These are phyloP conservation scores for Saturnispora mendoncae DNA, from an alignment of 805 yeast species.

Conservation along the genomic window DNA sequence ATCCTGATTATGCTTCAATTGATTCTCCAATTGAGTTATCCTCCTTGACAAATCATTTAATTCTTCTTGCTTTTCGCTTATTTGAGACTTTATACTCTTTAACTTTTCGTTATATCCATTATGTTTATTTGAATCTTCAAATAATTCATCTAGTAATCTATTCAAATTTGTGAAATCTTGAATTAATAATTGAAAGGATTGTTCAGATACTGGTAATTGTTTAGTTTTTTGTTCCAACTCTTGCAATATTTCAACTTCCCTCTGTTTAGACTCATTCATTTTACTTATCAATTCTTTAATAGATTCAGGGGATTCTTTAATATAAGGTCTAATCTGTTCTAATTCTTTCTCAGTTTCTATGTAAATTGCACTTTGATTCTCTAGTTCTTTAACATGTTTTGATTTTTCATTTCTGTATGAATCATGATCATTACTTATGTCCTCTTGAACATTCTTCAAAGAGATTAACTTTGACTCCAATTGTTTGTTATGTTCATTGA, in stretches of 20 bases:
- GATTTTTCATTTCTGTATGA: conserved; percentile 56
- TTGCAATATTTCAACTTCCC: conserved; percentile 31
- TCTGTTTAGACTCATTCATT: conserved; percentile 36
- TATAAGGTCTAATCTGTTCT: conserved; percentile 51
- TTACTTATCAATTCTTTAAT: conserved; percentile 45
- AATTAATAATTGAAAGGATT: conserved; percentile 46
- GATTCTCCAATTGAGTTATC: conserved; percentile 39
- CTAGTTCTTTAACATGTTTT: conserved; percentile 48
- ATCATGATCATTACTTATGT: conserved; percentile 50
- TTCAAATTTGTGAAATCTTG: conserved; percentile 36
- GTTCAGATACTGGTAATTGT: conserved; percentile 45
- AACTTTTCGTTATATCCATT: conserved; percentile 25
- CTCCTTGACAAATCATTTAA: conserved; percentile 36
- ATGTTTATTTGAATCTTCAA: conserved; percentile 37
- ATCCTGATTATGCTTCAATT: conserved; percentile 40
- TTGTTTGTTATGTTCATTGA: conserved; percentile 42
- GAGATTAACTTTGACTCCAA: conserved; percentile 55
- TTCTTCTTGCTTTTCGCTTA: conserved; percentile 33
- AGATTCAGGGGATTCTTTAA: conserved; percentile 51
- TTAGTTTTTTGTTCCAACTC: conserved; percentile 40
- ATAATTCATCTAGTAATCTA: conserved; percentile 40
- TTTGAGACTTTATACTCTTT: conserved; percentile 27
- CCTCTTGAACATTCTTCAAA: conserved; percentile 55
- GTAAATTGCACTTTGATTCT: conserved; percentile 49
- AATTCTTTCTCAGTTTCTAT: conserved; percentile 49